Evolutionary conservation across 148 eudicot genomes (phyloP).

Genomic region (Heliamphora exappendiculata): DNA sequence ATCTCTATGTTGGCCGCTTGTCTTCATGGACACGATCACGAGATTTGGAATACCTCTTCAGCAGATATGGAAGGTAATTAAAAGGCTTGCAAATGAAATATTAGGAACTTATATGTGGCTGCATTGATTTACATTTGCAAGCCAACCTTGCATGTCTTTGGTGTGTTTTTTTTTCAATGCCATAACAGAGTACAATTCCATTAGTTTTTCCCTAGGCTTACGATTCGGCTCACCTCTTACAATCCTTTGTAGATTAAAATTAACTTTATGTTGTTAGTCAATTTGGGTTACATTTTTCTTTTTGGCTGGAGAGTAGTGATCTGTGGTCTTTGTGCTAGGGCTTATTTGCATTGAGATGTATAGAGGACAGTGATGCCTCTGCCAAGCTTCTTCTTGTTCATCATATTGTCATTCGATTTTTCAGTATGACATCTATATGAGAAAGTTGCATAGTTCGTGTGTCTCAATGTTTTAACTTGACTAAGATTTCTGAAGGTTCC

Average conservation of each 20-base stretch:
- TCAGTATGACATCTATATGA: conserved; percentile 16
- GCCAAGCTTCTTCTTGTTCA: conserved; percentile 1
- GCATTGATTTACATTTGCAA: background rate
- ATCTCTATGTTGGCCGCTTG: conserved; percentile 68
- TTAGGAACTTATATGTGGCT: background rate
- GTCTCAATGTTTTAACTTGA: conserved; percentile 53
- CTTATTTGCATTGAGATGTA: background rate
- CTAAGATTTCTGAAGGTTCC: conserved; percentile 81
- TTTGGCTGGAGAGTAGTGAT: too few relatives aligned
- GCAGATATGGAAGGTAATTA: conserved; percentile 67
- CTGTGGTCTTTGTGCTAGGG: too few relatives aligned
- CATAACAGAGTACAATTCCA: background rate
- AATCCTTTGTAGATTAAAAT: background rate
- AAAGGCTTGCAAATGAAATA: background rate
- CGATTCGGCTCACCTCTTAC: background rate
- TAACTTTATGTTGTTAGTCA: background rate
- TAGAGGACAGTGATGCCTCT: background rate
- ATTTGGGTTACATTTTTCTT: background rate
- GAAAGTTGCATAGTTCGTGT: conserved; percentile 39
- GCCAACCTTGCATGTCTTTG: background rate
- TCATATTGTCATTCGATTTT: too few relatives aligned
- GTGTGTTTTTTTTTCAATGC: background rate
- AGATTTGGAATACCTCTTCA: conserved; percentile 60
- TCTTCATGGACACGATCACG: conserved; percentile 59
- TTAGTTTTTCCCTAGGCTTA: background rate